Evolutionary conservation across 306 rosid species (phyloP), one percentile per base, ranked within the genome.

Genomic region (Myrica gale): DNA sequence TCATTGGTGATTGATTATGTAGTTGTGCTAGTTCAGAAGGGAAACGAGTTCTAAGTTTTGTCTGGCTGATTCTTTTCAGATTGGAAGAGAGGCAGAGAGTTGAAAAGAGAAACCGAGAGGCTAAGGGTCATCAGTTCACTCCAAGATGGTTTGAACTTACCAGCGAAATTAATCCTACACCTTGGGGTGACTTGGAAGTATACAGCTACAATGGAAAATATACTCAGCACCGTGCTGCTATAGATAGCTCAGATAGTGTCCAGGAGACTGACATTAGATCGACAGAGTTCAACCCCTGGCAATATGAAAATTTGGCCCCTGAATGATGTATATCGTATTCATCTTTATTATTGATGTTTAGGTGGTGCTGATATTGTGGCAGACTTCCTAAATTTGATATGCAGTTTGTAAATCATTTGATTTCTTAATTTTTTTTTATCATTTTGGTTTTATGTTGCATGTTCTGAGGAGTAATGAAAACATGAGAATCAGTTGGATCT

Each of bases 61-160:
- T 50, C 11, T 69, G 74, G 67, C 68, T 80, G 53, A 57, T 72
- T 47, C 71, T 7, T 5, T 7, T 9, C 87, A 91, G 95, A 73
- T 75, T 91, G 85, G 97, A 91, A 82, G 97, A 91, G 84, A 88
- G 92, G 81, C 97, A 91, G 80, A 86, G 97, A 79, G 87, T 83
- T 1, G 97, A 91, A 83, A 91, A 88, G 85, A 86, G 78, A 85
- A 85, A 68, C 76, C 73, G 97, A 57, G 95, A 86, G 79, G 87
- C 79, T 3, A 83, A 79, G 68, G 85, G 70, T 58, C 92, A 88
- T 10, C 84, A 83, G 79, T 91, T 88, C 73, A 76, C 73, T 61
- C 83, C 97, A 20, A 89, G 81, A 76, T 91, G 97, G 97, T 91
- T 91, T 84, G 92, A 89, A 74, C 70, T 73, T 37, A 88, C 97